These are phyloP conservation scores for Moniliophthora roreri DNA, from an alignment of 1,284 basidiomycete genomes.

Conservation along the genomic window DNA sequence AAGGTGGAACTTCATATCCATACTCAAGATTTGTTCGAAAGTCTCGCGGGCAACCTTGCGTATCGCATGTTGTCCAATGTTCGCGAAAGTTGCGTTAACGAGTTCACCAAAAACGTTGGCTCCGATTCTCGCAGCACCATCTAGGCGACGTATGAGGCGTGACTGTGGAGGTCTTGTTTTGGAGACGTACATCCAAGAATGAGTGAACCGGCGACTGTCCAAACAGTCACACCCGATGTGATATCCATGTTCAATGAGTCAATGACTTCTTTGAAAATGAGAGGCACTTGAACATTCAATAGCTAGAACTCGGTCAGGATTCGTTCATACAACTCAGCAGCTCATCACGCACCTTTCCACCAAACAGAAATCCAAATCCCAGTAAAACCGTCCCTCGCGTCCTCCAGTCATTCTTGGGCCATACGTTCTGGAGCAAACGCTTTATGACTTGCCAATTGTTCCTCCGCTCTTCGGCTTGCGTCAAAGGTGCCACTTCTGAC, in stretches of 20 bases:
- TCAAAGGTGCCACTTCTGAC: neutral
- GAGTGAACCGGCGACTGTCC: slow-evolving; percentile 87
- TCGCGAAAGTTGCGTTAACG: slow-evolving; percentile 95
- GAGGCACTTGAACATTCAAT: slow-evolving; percentile 96
- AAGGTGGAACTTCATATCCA: slow-evolving; percentile 93
- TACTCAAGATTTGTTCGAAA: slow-evolving; percentile 88
- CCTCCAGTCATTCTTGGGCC: slow-evolving; percentile 77
- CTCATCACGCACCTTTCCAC: slow-evolving; percentile 72
- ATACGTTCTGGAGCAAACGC: slow-evolving; percentile 64
- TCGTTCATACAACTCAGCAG: slow-evolving; percentile 5
- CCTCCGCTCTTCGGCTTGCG: slow-evolving; percentile 38
- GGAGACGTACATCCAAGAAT: slow-evolving; percentile 83
- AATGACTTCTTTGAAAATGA: slow-evolving; percentile 92
- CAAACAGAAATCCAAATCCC: slow-evolving; percentile 81
- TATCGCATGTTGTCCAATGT: slow-evolving; percentile 93
- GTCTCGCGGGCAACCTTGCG: slow-evolving; percentile 92
- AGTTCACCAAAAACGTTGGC: slow-evolving; percentile 91
- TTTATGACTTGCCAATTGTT: slow-evolving; percentile 72
- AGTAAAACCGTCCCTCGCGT: slow-evolving; percentile 78
- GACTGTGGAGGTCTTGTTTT: neutral
- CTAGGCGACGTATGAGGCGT: slow-evolving; percentile 40
- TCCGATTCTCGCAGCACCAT: slow-evolving; percentile 88
- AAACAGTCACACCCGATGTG: slow-evolving; percentile 78
- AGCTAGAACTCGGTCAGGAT: slow-evolving; percentile 40
- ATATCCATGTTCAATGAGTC: slow-evolving; percentile 89